Conservation (phyloP, 2,329 filamentous ascomycete species). For the Westerdykella sp. region DNA sequence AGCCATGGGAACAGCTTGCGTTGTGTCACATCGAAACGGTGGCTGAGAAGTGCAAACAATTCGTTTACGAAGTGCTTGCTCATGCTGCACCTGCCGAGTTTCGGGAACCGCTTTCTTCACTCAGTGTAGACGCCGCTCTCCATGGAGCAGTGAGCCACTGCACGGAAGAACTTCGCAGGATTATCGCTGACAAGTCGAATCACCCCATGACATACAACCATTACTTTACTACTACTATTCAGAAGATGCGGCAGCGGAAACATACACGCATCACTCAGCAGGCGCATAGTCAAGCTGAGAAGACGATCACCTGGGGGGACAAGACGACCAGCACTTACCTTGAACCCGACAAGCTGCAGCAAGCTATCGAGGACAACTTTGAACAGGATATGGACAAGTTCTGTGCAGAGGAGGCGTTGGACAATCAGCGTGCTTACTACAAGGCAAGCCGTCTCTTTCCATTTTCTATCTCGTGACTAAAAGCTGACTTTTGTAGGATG, state of each 20-base stretch:
- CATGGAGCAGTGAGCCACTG: slow-evolving; percentile 27
- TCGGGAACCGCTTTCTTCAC: slow-evolving; percentile 28
- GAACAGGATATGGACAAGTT: slow-evolving; percentile 32
- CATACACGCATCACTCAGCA: background rate
- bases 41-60: too few relatives aligned
- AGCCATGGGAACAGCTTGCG: slow-evolving; percentile 47
- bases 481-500: slow-evolving; percentile 17
- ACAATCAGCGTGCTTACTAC: slow-evolving; percentile 34
- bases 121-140: slow-evolving; percentile 40
- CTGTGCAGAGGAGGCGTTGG: slow-evolving; percentile 32
- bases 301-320: too few relatives aligned
- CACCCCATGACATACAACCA: slow-evolving; percentile 53
- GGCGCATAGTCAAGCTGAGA: too few relatives aligned
- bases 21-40: slow-evolving; percentile 34
- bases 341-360: background rate
- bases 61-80: slow-evolving; percentile 15
- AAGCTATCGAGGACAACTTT: slow-evolving; percentile 2
- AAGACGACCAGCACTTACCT: background rate
- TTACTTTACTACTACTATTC: slow-evolving; percentile 29
- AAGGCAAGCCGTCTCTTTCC: background rate
- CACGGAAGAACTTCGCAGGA: slow-evolving; percentile 39
- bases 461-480: too few relatives aligned
- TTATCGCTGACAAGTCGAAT: slow-evolving; percentile 43
- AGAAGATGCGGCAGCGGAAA: slow-evolving; percentile 13
- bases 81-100: slow-evolving; percentile 40